phyloP scores from a whole-genome alignment of 2,329 filamentous ascomycete species.

The Ophiosphaerella herpotricha region DNA sequence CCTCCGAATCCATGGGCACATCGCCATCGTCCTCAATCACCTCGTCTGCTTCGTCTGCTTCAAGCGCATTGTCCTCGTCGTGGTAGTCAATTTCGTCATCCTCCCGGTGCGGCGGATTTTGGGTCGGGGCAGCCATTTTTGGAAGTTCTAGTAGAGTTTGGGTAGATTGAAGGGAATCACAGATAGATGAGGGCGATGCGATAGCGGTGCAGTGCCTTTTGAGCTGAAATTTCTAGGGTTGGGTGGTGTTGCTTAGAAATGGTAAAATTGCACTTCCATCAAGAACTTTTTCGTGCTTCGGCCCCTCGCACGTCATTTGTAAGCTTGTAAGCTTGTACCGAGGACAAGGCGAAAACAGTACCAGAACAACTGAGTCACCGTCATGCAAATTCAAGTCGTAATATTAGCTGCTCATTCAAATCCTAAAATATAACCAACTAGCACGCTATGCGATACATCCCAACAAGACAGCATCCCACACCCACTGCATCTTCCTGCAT shows the following conservation, averaged over 20 bases:
- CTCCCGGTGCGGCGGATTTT: conserved; percentile 32
- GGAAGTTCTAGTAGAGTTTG: neutral
- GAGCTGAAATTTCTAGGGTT: conserved; percentile 14
- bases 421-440: too few species aligned
- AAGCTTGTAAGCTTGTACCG: conserved; percentile 22
- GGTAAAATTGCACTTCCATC: conserved; percentile 20
- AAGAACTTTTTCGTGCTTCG: conserved; percentile 39
- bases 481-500: too few species aligned
- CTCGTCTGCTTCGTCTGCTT: conserved; percentile 77
- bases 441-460: too few species aligned
- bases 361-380: neutral
- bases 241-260: conserved; percentile 42
- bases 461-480: too few species aligned
- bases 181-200: neutral
- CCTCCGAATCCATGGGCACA: conserved; percentile 79
- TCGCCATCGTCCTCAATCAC: conserved; percentile 71
- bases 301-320: conserved; percentile 39
- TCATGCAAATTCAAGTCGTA: too few species aligned
- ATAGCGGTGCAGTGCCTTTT: neutral
- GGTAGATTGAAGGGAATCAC: neutral
- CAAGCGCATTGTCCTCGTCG: conserved; percentile 73
- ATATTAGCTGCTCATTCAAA: neutral
- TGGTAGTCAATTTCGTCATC: conserved; percentile 53
- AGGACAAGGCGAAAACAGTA: neutral
- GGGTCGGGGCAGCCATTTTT: conserved; percentile 32